Evolutionary conservation across 2,329 filamentous ascomycete genomes (phyloP).

Genomic region (Curvularia spicifera): DNA sequence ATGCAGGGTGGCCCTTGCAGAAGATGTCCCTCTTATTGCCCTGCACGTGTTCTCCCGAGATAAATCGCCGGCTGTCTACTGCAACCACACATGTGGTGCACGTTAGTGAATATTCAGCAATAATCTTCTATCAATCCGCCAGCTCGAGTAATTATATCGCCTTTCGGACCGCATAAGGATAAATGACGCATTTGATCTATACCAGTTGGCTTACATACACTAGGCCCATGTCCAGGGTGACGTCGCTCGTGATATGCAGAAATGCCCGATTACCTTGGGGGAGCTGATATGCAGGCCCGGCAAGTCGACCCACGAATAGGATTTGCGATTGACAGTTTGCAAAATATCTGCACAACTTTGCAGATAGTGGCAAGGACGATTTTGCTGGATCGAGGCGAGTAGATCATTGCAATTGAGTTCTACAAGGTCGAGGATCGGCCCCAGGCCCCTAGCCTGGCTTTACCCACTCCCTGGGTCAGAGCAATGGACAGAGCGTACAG

Average conservation of each 20-base stretch:
- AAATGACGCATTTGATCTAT: not conserved
- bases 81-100: not conserved
- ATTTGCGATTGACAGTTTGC: not conserved
- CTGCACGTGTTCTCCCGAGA: conserved; percentile 3
- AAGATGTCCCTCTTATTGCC: not conserved
- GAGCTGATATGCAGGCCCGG: conserved; percentile 5
- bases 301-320: not conserved
- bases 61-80: not conserved
- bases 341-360: not conserved
- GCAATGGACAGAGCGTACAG: not conserved
- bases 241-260: not conserved
- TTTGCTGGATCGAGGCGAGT: not conserved
- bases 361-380: not conserved
- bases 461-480: not conserved
- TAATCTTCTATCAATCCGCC: not conserved
- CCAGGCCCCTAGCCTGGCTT: not conserved
- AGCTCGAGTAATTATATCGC: not conserved
- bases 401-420: conserved; percentile 1
- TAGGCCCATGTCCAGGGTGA: not conserved
- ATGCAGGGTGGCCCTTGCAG: not conserved
- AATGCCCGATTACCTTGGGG: not conserved
- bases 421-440: not conserved
- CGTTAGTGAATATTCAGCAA: not conserved
- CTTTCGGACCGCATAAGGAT: not conserved
- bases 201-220: not conserved